phyloP scores from a whole-genome alignment of 106 monocot genomes.

The Gastrodia elata region DNA sequence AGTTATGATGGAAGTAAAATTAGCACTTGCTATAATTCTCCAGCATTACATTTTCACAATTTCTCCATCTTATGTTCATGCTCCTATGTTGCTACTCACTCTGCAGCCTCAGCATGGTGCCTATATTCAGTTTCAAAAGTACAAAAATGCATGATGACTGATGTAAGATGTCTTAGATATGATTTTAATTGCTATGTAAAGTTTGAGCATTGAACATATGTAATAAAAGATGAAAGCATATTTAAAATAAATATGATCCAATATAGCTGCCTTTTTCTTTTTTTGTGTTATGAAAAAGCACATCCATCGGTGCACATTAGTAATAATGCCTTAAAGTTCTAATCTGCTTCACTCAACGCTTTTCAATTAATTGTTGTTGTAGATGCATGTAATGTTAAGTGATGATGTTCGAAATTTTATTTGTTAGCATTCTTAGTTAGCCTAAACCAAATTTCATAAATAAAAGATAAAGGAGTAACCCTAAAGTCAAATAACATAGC shows the following conservation, averaged over 20 bases:
- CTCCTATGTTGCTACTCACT: slow-evolving; percentile 12
- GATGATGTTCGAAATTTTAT: too few relatives aligned
- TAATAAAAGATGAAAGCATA: neutral
- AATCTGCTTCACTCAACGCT: too few relatives aligned
- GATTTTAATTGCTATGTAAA: neutral
- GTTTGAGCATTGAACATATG: neutral
- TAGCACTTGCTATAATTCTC: slow-evolving; percentile 4
- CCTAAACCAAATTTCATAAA: too few relatives aligned
- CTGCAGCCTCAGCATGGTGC: slow-evolving; percentile 12
- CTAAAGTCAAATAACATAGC: too few relatives aligned
- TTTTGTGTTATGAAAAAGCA: too few relatives aligned
- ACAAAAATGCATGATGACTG: neutral
- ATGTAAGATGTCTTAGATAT: neutral
- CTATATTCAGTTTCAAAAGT: slow-evolving; percentile 2
- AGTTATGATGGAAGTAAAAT: slow-evolving; percentile 7
- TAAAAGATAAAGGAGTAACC: too few relatives aligned
- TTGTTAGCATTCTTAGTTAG: too few relatives aligned
- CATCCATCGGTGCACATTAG: too few relatives aligned
- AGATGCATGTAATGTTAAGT: too few relatives aligned
- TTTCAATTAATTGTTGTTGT: too few relatives aligned
- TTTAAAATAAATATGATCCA: neutral
- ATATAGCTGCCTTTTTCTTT: too few relatives aligned
- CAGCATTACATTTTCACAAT: neutral
- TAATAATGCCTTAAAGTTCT: too few relatives aligned
- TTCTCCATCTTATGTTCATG: slow-evolving; percentile 7